A percentile compares a stretch with the other conserved stretches of the same genome.
Conservation (phyloP, 2,329 filamentous ascomycete genomes). For the Hypoxylon sp. region DNA sequence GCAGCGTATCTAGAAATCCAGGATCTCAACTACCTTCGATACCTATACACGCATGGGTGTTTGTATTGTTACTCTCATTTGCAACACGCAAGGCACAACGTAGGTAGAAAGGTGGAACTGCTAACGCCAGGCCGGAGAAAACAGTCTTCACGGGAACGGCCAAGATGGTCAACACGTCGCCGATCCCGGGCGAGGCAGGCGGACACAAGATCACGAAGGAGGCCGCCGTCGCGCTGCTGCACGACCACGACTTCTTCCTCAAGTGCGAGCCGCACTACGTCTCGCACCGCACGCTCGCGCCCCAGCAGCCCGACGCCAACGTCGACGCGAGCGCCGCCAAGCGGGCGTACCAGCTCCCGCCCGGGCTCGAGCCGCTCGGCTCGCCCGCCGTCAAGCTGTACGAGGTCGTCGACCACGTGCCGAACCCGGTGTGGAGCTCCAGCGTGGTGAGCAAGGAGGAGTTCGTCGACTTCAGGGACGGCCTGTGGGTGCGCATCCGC, state of each 20-base stretch:
- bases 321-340: slow-evolving; percentile 47
- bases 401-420: slow-evolving; percentile 65
- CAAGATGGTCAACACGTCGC: slow-evolving; percentile 58
- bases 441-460: slow-evolving; percentile 67
- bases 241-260: slow-evolving; percentile 66
- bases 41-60: not conserved
- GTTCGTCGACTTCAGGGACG: slow-evolving; percentile 63
- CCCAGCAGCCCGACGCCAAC: slow-evolving; percentile 38
- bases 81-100: not conserved
- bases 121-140: not conserved
- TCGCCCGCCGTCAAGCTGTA: slow-evolving; percentile 54
- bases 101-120: not conserved
- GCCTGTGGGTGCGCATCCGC: slow-evolving; percentile 64
- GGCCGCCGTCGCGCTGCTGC: slow-evolving; percentile 58
- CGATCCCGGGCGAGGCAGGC: slow-evolving; percentile 54
- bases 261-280: slow-evolving; percentile 65
- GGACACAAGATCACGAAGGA: slow-evolving; percentile 20
- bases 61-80: not conserved
- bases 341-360: slow-evolving; percentile 46
- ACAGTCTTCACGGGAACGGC: slow-evolving; percentile 60
- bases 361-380: slow-evolving; percentile 43
- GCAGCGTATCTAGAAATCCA: not conserved
- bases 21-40: not conserved
- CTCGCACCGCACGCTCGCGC: slow-evolving; percentile 48
- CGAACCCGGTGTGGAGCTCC: slow-evolving; percentile 67